Base-by-base conservation (phyloP, 2,329 filamentous ascomycete genomes). In the Graphilbum fragrans region DNA sequence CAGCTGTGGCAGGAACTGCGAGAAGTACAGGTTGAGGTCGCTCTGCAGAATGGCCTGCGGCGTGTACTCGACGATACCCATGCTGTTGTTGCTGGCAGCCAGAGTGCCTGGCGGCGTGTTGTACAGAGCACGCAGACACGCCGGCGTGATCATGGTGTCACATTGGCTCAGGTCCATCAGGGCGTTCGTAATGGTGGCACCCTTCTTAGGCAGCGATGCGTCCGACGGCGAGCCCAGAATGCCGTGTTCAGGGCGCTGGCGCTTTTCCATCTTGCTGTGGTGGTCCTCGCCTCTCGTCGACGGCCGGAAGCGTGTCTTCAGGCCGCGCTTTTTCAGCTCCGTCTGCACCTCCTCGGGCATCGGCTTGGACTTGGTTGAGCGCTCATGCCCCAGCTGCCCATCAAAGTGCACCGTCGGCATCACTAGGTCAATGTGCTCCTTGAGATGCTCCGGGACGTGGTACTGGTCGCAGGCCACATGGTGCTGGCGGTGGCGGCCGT, bases 51-150 rank as follows among this genome's bases (percentile, higher is more conserved):
- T 74, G 21, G 69, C 65, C 50, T 75, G 67, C 17, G 66, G 64
- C 17, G 63, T 69, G 48, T 70, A 72, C 50, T 76, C 71, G 21
- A 73, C 69, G 19, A 76, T 66, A 19, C 69, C 70, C 16, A 71
- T 61, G 40, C 62, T 66, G 50, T 75, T 75, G 53, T 65, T 64
- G 17, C 42, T 37, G 1, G 42, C 23, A 0, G 55, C 47, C 8
- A 55, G 55, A 3, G 52, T 55, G 14, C 61, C 63, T 14, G 59
- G 49, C 16, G 70, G 62, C 38, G 66, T 63, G 3, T 58, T 51
- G 49, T 69, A 72, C 18, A 72, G 56, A 5, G 68, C 63, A 35
- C 64, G 62, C 39, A 76, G 61, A 49, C 75, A 80, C 34, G 64
- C 63, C 0, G 73, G 71, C 1, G 72, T 77, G 47, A 79, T 74